Conservation (phyloP, 768 basidiomycete genomes). For the Lenzites betulinus region DNA sequence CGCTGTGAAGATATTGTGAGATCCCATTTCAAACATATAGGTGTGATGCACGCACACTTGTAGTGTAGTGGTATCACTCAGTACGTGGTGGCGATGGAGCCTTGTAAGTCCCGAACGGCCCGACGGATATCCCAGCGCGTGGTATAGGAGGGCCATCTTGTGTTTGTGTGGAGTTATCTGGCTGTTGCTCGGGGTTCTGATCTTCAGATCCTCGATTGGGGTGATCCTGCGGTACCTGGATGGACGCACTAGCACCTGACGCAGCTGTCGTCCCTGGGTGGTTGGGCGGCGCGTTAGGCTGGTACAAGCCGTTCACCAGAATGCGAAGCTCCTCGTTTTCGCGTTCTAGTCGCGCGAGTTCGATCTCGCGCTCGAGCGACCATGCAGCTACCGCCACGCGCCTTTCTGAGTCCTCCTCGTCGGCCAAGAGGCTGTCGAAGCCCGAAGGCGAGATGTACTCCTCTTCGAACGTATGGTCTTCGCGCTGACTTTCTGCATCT, state of each 20-base stretch:
- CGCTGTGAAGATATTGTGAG: not conserved
- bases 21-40: not conserved
- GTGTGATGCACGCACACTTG: not conserved
- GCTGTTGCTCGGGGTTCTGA: not conserved
- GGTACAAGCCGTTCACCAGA: constrained; percentile 45
- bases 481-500: constrained; percentile 10
- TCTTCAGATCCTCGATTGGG: not conserved
- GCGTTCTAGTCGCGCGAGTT: constrained; percentile 81
- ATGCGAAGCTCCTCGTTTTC: constrained; percentile 85
- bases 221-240: constrained; percentile 1
- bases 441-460: not conserved
- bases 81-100: not conserved
- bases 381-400: constrained; percentile 56
- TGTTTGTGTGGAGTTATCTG: not conserved
- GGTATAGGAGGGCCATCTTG: constrained; percentile 22
- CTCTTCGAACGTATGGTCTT: constrained; percentile 7
- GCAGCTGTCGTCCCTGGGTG: not conserved
- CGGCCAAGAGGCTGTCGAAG: constrained; percentile 16
- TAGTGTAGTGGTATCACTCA: not conserved
- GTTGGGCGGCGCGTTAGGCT: not conserved
- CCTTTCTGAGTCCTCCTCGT: constrained; percentile 33
- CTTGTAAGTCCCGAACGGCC: constrained; percentile 49
- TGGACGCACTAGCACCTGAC: not conserved
- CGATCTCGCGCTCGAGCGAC: constrained; percentile 87
- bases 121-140: constrained; percentile 34